These are phyloP conservation scores for Centrapalus pauciflorus DNA, from an alignment of 129 eudicot species.

Conservation along the genomic window DNA sequence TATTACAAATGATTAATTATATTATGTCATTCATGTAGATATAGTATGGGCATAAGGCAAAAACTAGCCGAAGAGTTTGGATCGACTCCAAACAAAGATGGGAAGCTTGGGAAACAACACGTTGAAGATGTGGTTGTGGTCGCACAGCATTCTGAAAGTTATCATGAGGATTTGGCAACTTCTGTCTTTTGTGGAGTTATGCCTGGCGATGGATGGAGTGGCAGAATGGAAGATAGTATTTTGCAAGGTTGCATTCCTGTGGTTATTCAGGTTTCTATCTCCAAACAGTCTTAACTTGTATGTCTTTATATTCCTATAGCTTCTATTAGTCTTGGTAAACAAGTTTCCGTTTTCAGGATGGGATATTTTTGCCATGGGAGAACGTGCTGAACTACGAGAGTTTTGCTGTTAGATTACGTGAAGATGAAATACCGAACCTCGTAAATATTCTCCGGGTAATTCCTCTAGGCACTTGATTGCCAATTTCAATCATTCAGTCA, in stretches of 20 bases:
- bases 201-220: slow-evolving; percentile 99
- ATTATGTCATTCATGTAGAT: slow-evolving; percentile 43
- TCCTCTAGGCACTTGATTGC: background rate
- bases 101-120: slow-evolving; percentile 87
- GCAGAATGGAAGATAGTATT: slow-evolving; percentile 96
- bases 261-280: slow-evolving; percentile 64
- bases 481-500: background rate
- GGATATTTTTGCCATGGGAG: slow-evolving; percentile 90
- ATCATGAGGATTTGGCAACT: slow-evolving; percentile 65
- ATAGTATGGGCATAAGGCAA: slow-evolving; percentile 98
- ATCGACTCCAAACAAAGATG: slow-evolving; percentile 68
- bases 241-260: slow-evolving; percentile 97
- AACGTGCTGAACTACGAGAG: slow-evolving; percentile 85
- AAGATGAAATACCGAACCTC: slow-evolving; percentile 87
- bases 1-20: background rate
- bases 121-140: slow-evolving; percentile 79
- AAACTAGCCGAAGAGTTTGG: slow-evolving; percentile 91
- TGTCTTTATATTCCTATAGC: background rate
- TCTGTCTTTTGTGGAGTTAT: slow-evolving; percentile 91
- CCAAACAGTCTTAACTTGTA: slow-evolving; percentile 1
- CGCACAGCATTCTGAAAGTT: slow-evolving; percentile 57
- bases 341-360: slow-evolving; percentile 53
- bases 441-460: slow-evolving; percentile 82
- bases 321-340: background rate
- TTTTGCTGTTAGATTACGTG: slow-evolving; percentile 85